A percentile compares a stretch with the other conserved stretches of the same genome.
phyloP scores from a whole-genome alignment of 108 stramenopile species.

The Cylindrotheca fusiformis region DNA sequence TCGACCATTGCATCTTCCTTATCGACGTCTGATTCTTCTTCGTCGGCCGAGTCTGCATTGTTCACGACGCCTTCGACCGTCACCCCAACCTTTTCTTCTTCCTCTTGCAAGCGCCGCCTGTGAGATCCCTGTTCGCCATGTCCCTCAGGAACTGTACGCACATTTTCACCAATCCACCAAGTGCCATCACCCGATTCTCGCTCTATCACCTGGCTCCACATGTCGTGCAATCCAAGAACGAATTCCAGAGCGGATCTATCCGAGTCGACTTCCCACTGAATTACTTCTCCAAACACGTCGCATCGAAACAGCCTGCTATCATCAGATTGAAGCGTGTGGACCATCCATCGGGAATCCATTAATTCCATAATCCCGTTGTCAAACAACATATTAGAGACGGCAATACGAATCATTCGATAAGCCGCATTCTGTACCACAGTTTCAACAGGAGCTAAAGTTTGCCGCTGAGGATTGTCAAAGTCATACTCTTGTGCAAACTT shows the following conservation, averaged over 20 bases:
- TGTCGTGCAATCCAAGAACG: constrained; percentile 70
- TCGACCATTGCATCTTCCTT: constrained; percentile 5
- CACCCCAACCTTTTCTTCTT: constrained; percentile 1
- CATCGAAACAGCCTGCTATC: constrained; percentile 75
- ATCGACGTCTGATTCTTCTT: constrained; percentile 12
- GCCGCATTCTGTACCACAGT: constrained; percentile 43
- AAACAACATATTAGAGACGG: constrained; percentile 54
- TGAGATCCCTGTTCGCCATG: background rate
- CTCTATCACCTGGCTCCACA: constrained; percentile 73
- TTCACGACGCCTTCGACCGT: background rate
- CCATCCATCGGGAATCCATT: constrained; percentile 72
- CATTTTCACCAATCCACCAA: constrained; percentile 55
- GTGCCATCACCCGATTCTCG: constrained; percentile 27
- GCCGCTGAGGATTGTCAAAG: constrained; percentile 10
- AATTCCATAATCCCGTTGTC: constrained; percentile 45
- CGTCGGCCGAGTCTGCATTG: constrained; percentile 1
- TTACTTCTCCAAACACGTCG: constrained; percentile 70
- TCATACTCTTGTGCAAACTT: constrained; percentile 18
- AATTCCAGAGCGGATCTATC: constrained; percentile 71
- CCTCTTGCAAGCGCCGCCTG: constrained; percentile 18
- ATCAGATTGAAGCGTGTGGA: constrained; percentile 62
- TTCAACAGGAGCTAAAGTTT: constrained; percentile 8
- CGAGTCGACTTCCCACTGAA: constrained; percentile 62
- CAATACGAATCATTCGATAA: constrained; percentile 65
- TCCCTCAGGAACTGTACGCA: constrained; percentile 36